Conservation (phyloP, 2,329 filamentous ascomycete species). For the Rutstroemia sp. region DNA sequence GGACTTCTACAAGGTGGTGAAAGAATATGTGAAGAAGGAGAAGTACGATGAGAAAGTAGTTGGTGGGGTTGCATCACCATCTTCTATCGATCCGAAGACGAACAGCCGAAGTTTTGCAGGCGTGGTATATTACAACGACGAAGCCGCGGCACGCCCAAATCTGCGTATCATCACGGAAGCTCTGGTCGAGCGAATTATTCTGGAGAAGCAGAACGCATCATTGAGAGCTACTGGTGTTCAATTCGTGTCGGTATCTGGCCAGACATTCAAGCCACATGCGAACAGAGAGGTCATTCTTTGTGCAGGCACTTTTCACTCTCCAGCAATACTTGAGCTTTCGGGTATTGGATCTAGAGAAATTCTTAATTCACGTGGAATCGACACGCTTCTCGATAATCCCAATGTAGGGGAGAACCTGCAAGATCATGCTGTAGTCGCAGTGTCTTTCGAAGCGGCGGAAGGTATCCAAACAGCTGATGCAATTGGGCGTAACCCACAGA, state of each 20-base stretch:
- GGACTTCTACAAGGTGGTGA: slow-evolving; percentile 10
- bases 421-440: slow-evolving; percentile 14
- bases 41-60: slow-evolving; percentile 28
- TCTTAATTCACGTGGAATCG: slow-evolving; percentile 11
- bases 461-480: neutral
- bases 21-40: slow-evolving; percentile 20
- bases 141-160: slow-evolving; percentile 39
- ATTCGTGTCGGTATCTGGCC: neutral
- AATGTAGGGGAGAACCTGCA: slow-evolving; percentile 3
- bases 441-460: neutral
- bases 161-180: slow-evolving; percentile 77
- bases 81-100: slow-evolving; percentile 13
- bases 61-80: slow-evolving; percentile 27
- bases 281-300: slow-evolving; percentile 26
- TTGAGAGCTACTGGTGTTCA: slow-evolving; percentile 8
- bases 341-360: slow-evolving; percentile 24
- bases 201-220: slow-evolving; percentile 2
- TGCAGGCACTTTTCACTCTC: slow-evolving; percentile 20
- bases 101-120: slow-evolving; percentile 19
- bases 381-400: neutral
- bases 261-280: slow-evolving; percentile 11
- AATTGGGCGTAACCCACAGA: neutral
- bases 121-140: slow-evolving; percentile 18
- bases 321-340: slow-evolving; percentile 30
- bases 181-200: slow-evolving; percentile 65